These are phyloP conservation scores for Nyctanthes arbortristis DNA, from an alignment of 257 asterid genomes.

Conservation along the genomic window DNA sequence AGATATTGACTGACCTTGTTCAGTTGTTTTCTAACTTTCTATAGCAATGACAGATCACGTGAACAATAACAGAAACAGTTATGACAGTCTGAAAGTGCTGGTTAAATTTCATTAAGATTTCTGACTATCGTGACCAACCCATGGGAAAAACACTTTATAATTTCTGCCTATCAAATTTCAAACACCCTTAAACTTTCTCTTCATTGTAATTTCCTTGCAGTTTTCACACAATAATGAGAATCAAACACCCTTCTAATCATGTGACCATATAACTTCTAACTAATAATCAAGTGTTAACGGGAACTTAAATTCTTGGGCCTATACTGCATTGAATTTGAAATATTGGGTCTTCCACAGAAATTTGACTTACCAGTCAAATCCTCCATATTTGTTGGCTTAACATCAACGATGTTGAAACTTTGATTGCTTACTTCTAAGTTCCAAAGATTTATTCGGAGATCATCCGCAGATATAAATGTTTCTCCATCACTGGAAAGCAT, in stretches of 20 bases:
- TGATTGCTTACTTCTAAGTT: conserved; percentile 97
- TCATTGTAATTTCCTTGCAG: too few species aligned
- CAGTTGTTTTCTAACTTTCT: too few species aligned
- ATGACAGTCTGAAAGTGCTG: conserved; percentile 5
- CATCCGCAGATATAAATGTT: conserved; percentile 99
- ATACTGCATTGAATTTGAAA: not conserved
- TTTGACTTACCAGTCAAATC: conserved; percentile 79
- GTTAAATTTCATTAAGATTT: too few species aligned
- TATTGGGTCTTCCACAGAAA: conserved; percentile 1
- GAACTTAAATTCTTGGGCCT: conserved; percentile 12
- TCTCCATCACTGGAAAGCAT: conserved; percentile 80
- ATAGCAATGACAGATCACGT: not conserved
- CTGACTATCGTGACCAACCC: too few species aligned
- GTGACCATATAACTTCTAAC: conserved; percentile 1
- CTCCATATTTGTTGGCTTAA: conserved; percentile 97
- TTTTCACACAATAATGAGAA: too few species aligned
- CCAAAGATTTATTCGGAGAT: conserved; percentile 97
- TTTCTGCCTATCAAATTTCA: too few species aligned
- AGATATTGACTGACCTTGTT: not conserved
- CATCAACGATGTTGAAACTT: conserved; percentile 96
- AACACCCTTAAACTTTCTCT: too few species aligned
- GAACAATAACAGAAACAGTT: conserved; percentile 6
- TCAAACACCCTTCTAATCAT: too few species aligned
- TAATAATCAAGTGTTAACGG: not conserved
- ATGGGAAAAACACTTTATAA: too few species aligned